A percentile compares a stretch with the other conserved stretches of the same genome.
These are phyloP conservation scores for Dalbergia cultrata DNA, from an alignment of 306 rosid genomes.

Conservation along the genomic window DNA sequence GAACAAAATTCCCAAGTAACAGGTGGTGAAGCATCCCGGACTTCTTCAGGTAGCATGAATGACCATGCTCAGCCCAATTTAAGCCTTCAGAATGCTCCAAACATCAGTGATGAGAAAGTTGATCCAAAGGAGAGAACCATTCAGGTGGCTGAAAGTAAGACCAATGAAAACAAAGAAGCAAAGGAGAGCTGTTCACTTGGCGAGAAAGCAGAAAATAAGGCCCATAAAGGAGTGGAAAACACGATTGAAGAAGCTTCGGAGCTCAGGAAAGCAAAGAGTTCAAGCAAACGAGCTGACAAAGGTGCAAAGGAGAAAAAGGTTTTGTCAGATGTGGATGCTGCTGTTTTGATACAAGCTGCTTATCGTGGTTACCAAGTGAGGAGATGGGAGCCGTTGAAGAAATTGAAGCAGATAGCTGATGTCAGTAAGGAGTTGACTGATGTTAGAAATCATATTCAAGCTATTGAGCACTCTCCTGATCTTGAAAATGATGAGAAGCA, in stretches of 20 bases:
- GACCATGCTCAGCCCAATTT: conserved; percentile 26
- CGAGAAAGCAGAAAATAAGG: conserved; percentile 25
- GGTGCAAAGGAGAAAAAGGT: conserved; percentile 25
- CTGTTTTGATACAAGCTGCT: conserved; percentile 72
- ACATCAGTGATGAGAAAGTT: conserved; percentile 33
- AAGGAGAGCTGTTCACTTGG: conserved; percentile 36
- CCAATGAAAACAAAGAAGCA: conserved; percentile 35
- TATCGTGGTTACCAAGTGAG: conserved; percentile 72
- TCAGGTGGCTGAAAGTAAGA: conserved; percentile 37
- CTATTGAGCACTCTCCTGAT: conserved; percentile 55
- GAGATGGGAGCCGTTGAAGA: conserved; percentile 76
- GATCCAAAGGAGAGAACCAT: conserved; percentile 44
- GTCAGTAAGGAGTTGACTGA: conserved; percentile 54
- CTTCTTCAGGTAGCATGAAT: no score
- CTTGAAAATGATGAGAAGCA: conserved; percentile 58
- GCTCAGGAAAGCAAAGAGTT: not conserved
- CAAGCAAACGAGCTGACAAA: not conserved
- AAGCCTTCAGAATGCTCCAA: not conserved
- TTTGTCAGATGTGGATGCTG: conserved; percentile 67
- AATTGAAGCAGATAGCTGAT: conserved; percentile 73
- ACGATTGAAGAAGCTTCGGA: conserved; percentile 21
- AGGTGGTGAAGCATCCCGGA: no score
- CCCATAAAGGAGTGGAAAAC: conserved; percentile 23
- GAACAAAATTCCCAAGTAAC: no score
- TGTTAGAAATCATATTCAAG: conserved; percentile 51